Evolutionary conservation across 2,329 filamentous ascomycete genomes (phyloP), one percentile per base, ranked within the genome.

Genomic region (Colletotrichum spaethianum): DNA sequence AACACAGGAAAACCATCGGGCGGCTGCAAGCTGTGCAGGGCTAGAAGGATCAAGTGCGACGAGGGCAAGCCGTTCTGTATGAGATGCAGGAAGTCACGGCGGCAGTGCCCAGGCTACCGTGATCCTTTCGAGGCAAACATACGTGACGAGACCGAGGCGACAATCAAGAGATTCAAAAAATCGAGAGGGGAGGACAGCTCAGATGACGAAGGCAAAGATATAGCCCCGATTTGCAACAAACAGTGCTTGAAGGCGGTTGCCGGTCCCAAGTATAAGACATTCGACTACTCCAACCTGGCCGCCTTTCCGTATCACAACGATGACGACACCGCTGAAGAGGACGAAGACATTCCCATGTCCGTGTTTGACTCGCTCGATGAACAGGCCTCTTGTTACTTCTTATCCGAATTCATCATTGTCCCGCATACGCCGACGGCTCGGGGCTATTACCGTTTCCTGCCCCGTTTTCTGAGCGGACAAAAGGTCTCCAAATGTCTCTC

Each of bases 1-100:
- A 77, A 77, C 67, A 77, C 76, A 7, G 75, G 75, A 53, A 76
- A 77, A 55, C 76, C 75, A 40, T 77, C 76, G 50, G 71, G 73
- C 26, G 76, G 76, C 38, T 77, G 76, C 71, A 77, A 77, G 60
- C 63, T 77, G 38, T 77, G 76, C 63, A 73, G 74, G 26, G 65
- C 72, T 23, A 66, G 76, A 38, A 72, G 76, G 28, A 77, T 77
- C 55, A 77, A 77, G 57, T 77, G 76, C 48, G 76, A 77, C 26
- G 75, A 77, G 63, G 74, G 63, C 48, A 77, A 74, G 64, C 76
- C 76, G 4, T 74, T 72, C 38, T 77, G 76, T 64, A 71, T 77
- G 63, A 74, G 76, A 55, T 77, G 76, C 67, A 75, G 66, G 38
- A 77, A 77, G 52, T 73, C 75, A 1, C 75, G 75, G n/a, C 72